Percentiles rank a stretch among this genome's conserved stretches.
phyloP scores from a whole-genome alignment of 495 filamentous ascomycete species.

The Hypoxylon fuscum region DNA sequence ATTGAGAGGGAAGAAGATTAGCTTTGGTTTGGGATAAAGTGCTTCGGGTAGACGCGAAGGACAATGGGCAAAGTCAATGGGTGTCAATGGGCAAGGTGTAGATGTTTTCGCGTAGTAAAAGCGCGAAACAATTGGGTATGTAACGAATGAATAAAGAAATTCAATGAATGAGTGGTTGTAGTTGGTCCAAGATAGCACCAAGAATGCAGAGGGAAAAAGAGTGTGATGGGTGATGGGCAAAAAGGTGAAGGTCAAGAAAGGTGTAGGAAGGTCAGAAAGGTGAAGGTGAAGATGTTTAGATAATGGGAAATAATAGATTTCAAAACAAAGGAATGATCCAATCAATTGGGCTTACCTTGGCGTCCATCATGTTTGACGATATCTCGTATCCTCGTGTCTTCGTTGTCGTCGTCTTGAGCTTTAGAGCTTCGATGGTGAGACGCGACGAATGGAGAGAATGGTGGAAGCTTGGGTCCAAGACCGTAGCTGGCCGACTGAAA shows the following conservation, averaged over 20 bases:
- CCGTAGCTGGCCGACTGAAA: slow-evolving; percentile 2
- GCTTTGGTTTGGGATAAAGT: slow-evolving; percentile 2
- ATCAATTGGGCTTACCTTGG: slow-evolving; percentile 44
- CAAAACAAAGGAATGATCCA: slow-evolving; percentile 21
- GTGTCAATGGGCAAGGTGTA: not conserved
- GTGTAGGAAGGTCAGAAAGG: no score
- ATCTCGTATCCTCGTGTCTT: slow-evolving; percentile 3
- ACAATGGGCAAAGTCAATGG: not conserved
- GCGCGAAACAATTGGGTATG: no score
- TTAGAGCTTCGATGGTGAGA: slow-evolving; percentile 16
- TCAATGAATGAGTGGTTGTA: no score
- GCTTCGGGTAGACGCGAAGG: not conserved
- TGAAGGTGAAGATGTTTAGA: not conserved
- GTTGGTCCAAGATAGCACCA: no score
- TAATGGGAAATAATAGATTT: slow-evolving; percentile 23
- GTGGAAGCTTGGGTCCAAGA: slow-evolving; percentile 19
- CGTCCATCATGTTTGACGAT: slow-evolving; percentile 48
- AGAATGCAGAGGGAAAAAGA: no score
- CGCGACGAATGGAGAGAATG: slow-evolving; percentile 9
- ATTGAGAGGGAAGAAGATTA: slow-evolving; percentile 32
- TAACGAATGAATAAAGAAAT: no score
- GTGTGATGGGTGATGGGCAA: no score
- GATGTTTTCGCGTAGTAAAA: no score
- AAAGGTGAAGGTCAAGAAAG: no score
- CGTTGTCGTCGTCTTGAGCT: slow-evolving; percentile 10